Evolutionary conservation across 2,329 filamentous ascomycete species (phyloP).

Genomic region (Leptographium galeiforme): DNA sequence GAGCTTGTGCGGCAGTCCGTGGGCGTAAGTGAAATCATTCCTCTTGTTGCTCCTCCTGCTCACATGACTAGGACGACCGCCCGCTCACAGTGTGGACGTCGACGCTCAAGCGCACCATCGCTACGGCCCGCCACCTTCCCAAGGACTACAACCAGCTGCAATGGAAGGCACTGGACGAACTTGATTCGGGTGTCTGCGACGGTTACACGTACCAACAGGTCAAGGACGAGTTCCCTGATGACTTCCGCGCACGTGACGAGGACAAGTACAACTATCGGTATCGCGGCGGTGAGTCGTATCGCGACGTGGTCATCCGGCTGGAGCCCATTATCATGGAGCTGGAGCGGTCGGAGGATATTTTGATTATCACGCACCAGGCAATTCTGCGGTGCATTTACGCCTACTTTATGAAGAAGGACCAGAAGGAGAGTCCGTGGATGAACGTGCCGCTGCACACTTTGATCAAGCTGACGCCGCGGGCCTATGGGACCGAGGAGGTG

Average conservation of each 20-base stretch:
- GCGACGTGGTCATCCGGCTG: slow-evolving; percentile 91
- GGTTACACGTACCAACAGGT: slow-evolving; percentile 95
- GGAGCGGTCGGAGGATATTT: slow-evolving; percentile 87
- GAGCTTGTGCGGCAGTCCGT: slow-evolving; percentile 76
- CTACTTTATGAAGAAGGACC: slow-evolving; percentile 96
- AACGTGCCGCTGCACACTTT: slow-evolving; percentile 92
- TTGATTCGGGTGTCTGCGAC: slow-evolving; percentile 93
- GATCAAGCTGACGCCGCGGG: slow-evolving; percentile 89
- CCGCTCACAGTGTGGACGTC: slow-evolving; percentile 51
- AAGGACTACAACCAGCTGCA: slow-evolving; percentile 82
- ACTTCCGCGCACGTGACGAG: slow-evolving; percentile 88
- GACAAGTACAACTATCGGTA: slow-evolving; percentile 99
- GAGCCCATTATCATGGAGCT: slow-evolving; percentile 99
- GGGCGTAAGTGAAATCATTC: slow-evolving; percentile 43
- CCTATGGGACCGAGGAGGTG: slow-evolving; percentile 86
- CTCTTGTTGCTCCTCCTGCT: not conserved
- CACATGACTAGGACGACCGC: slow-evolving; percentile 35
- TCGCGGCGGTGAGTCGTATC: slow-evolving; percentile 86
- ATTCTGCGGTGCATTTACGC: slow-evolving; percentile 95
- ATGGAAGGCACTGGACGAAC: slow-evolving; percentile 96
- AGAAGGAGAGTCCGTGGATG: slow-evolving; percentile 93
- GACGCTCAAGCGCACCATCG: slow-evolving; percentile 67
- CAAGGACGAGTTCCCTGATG: slow-evolving; percentile 78
- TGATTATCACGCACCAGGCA: slow-evolving; percentile 96
- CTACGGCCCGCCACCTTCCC: slow-evolving; percentile 74